These are phyloP conservation scores for Fusarium newnesense DNA, from an alignment of 2,329 filamentous ascomycete species.

Conservation along the genomic window DNA sequence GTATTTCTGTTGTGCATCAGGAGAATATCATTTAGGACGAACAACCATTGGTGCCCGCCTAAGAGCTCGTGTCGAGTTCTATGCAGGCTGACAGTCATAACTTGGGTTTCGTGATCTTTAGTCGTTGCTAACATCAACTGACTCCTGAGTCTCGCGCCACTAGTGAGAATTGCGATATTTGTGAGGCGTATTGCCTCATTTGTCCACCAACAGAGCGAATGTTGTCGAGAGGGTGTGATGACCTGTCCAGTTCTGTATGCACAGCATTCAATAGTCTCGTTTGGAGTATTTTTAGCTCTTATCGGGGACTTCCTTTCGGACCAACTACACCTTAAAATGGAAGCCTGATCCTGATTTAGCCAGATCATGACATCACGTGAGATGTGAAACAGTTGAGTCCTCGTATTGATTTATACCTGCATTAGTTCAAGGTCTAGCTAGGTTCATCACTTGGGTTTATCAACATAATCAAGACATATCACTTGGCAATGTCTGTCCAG, in stretches of 20 bases:
- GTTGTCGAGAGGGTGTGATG: neutral
- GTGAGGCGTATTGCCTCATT: neutral
- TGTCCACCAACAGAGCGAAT: neutral
- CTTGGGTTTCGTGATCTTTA: neutral
- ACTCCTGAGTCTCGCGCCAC: neutral
- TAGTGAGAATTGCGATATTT: neutral
- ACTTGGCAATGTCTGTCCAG: too few relatives aligned
- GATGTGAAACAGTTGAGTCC: neutral
- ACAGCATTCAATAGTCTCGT: constrained; percentile 8
- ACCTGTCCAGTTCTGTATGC: neutral
- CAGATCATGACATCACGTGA: neutral
- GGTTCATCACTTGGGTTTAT: too few relatives aligned
- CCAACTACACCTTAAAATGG: neutral
- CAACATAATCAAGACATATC: too few relatives aligned
- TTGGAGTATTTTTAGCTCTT: constrained; percentile 8
- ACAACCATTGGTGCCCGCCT: constrained; percentile 2
- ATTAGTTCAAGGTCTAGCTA: neutral
- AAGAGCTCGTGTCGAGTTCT: neutral
- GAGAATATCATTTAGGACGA: neutral
- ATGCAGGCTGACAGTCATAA: neutral
- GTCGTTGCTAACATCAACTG: neutral
- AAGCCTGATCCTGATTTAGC: neutral
- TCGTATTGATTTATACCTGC: neutral
- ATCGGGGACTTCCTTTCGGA: neutral
- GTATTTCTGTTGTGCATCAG: neutral